Conservation (phyloP, 495 filamentous ascomycete species). For the Xylaria sp. region DNA sequence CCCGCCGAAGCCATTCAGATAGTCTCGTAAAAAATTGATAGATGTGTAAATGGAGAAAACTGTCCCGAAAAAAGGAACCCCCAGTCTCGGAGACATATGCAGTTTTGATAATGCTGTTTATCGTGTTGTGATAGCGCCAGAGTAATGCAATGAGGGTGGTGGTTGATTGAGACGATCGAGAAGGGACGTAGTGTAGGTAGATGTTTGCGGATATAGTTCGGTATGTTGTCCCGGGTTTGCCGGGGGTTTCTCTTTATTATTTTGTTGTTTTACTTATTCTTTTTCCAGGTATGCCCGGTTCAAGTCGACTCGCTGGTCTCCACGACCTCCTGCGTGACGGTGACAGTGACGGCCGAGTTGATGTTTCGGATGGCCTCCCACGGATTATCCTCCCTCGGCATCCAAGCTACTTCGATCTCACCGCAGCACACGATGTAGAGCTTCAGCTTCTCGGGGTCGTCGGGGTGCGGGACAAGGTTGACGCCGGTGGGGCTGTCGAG, state of each 20-base stretch:
- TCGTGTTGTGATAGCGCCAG: slow-evolving; percentile 17
- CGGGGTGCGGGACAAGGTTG: slow-evolving; percentile 28
- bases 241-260: background rate
- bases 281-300: background rate
- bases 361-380: slow-evolving; percentile 39
- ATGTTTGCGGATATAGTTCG: background rate
- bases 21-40: background rate
- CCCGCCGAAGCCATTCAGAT: background rate
- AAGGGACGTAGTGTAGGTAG: background rate
- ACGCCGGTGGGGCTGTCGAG: slow-evolving; percentile 39
- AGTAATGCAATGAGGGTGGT: slow-evolving; percentile 13
- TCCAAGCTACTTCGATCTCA: slow-evolving; percentile 40
- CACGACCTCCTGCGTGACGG: slow-evolving; percentile 28
- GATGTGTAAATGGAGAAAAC: background rate
- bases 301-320: background rate
- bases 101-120: background rate
- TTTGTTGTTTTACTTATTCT: background rate
- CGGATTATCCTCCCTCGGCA: slow-evolving; percentile 36
- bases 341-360: slow-evolving; percentile 36
- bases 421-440: slow-evolving; percentile 42
- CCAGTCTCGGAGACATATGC: background rate
- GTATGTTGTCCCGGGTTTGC: background rate
- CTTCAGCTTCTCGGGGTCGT: slow-evolving; percentile 33
- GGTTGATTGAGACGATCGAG: slow-evolving; percentile 1
- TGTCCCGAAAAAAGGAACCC: background rate